Percentiles rank a stretch among this genome's conserved stretches.
phyloP scores from a whole-genome alignment of 2,329 filamentous ascomycete species.

The Metarhizium brunneum region DNA sequence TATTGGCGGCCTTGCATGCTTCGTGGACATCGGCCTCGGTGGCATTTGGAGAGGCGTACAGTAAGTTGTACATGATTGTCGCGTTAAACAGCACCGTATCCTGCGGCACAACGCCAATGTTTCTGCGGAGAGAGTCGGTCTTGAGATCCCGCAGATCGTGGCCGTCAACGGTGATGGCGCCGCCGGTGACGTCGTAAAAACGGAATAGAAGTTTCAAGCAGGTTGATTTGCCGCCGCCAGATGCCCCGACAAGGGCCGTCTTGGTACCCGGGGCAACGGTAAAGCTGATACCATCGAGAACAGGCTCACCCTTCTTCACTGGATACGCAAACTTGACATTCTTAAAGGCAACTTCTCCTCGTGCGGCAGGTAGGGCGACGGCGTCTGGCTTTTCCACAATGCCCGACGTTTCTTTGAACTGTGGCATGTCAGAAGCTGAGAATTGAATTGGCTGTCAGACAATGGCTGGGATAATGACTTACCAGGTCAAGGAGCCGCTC shows the following conservation, averaged over 20 bases:
- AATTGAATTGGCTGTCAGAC: slow-evolving; percentile 44
- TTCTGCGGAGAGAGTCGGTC: slow-evolving; percentile 45
- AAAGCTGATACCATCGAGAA: slow-evolving; percentile 40
- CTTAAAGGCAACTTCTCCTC: slow-evolving; percentile 36
- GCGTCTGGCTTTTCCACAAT: slow-evolving; percentile 33
- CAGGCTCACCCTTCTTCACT: slow-evolving; percentile 30
- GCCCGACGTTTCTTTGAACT: slow-evolving; percentile 35
- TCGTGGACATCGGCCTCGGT: slow-evolving; percentile 50
- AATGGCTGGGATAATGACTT: slow-evolving; percentile 21
- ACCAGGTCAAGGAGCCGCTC: slow-evolving; percentile 49
- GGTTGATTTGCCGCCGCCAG: slow-evolving; percentile 54
- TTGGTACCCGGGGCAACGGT: slow-evolving; percentile 42
- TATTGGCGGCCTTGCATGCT: slow-evolving; percentile 51
- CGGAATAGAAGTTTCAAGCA: slow-evolving; percentile 51
- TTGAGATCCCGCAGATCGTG: slow-evolving; percentile 51
- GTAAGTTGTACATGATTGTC: slow-evolving; percentile 55
- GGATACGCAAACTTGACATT: slow-evolving; percentile 49
- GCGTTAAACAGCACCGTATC: slow-evolving; percentile 56
- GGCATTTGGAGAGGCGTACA: slow-evolving; percentile 52
- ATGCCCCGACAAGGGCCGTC: slow-evolving; percentile 52
- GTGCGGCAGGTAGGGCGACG: slow-evolving; percentile 13
- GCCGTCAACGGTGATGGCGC: slow-evolving; percentile 47
- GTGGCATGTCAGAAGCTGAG: slow-evolving; percentile 19
- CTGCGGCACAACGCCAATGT: slow-evolving; percentile 56
- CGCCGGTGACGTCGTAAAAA: slow-evolving; percentile 48